Evolutionary conservation across 345 rosid species (phyloP).

Genomic region (Microthlaspi erraticum): DNA sequence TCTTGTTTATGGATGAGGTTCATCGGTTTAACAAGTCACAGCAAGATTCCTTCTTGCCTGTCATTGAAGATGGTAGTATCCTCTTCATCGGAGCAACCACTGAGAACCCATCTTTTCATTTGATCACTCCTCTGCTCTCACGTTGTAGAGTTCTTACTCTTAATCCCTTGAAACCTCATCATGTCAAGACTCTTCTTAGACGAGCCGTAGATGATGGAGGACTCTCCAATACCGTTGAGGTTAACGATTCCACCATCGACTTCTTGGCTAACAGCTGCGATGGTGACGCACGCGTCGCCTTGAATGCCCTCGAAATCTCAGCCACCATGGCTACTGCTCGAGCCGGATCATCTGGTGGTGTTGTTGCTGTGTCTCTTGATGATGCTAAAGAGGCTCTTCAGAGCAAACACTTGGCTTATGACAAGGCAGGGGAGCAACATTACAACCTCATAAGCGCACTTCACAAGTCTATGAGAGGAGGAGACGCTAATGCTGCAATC

Average conservation of each 20-base stretch:
- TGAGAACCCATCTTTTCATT: slow-evolving; percentile 88
- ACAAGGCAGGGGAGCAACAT: slow-evolving; percentile 83
- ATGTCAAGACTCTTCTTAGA: slow-evolving; percentile 54
- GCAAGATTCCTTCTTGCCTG: slow-evolving; percentile 84
- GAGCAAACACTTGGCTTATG: slow-evolving; percentile 81
- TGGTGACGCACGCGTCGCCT: slow-evolving; percentile 84
- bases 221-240: slow-evolving; percentile 47
- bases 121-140: slow-evolving; percentile 76
- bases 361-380: slow-evolving; percentile 50
- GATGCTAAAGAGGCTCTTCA: slow-evolving; percentile 89
- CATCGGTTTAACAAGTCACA: slow-evolving; percentile 85
- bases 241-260: slow-evolving; percentile 53
- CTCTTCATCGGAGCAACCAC: slow-evolving; percentile 86
- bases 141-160: slow-evolving; percentile 75
- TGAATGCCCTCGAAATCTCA: slow-evolving; percentile 76
- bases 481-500: slow-evolving; percentile 76
- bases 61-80: slow-evolving; percentile 85
- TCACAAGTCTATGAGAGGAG: slow-evolving; percentile 89
- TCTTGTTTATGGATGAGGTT: slow-evolving; percentile 82
- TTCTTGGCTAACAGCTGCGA: slow-evolving; percentile 70
- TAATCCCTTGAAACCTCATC: slow-evolving; percentile 62
- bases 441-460: slow-evolving; percentile 83
- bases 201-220: slow-evolving; percentile 67
- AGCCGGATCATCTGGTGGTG: slow-evolving; percentile 1
- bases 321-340: slow-evolving; percentile 65